These are phyloP conservation scores for Ophiocordyceps camponoti-leonardi DNA, from an alignment of 2,329 filamentous ascomycete genomes.

Conservation along the genomic window DNA sequence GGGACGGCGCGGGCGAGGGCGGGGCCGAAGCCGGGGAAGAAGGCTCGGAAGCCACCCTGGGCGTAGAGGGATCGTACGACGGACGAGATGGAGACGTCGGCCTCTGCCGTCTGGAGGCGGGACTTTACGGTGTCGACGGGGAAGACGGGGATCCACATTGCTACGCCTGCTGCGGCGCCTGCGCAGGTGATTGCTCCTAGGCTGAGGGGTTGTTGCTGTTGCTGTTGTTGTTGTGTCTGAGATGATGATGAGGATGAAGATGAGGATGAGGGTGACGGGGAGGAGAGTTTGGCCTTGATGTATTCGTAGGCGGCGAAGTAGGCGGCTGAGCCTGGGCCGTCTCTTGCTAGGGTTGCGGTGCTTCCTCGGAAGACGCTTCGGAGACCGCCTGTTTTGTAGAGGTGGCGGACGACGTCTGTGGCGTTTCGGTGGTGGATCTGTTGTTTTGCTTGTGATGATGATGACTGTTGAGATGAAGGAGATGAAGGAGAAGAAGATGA, in stretches of 20 bases:
- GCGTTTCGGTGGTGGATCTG: slow-evolving; percentile 59
- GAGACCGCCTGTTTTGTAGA: slow-evolving; percentile 82
- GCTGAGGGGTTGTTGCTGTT: slow-evolving; percentile 54
- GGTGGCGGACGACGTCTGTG: slow-evolving; percentile 76
- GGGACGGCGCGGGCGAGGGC: slow-evolving; percentile 86
- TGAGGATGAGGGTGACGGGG: slow-evolving; percentile 60
- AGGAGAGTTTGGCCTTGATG: slow-evolving; percentile 70
- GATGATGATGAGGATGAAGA: too few species aligned
- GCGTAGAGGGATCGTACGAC: slow-evolving; percentile 72
- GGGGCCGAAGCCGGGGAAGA: slow-evolving; percentile 93
- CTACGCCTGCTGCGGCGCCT: slow-evolving; percentile 79
- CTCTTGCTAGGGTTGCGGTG: slow-evolving; percentile 78
- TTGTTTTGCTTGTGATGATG: too few species aligned
- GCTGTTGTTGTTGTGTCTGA: too few species aligned
- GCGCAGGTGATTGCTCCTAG: slow-evolving; percentile 70
- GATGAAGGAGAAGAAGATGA: too few species aligned
- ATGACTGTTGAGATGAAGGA: too few species aligned
- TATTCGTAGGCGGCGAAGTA: slow-evolving; percentile 98
- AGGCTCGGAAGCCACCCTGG: slow-evolving; percentile 70
- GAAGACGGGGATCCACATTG: slow-evolving; percentile 99
- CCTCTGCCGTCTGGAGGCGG: slow-evolving; percentile 77
- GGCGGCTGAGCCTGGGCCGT: slow-evolving; percentile 81
- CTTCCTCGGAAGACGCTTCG: slow-evolving; percentile 85
- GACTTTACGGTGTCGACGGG: slow-evolving; percentile 95
- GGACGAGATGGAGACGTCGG: slow-evolving; percentile 61